Base-by-base conservation (phyloP, 148 eudicot genomes). In the Rhododendron griersonianum region DNA sequence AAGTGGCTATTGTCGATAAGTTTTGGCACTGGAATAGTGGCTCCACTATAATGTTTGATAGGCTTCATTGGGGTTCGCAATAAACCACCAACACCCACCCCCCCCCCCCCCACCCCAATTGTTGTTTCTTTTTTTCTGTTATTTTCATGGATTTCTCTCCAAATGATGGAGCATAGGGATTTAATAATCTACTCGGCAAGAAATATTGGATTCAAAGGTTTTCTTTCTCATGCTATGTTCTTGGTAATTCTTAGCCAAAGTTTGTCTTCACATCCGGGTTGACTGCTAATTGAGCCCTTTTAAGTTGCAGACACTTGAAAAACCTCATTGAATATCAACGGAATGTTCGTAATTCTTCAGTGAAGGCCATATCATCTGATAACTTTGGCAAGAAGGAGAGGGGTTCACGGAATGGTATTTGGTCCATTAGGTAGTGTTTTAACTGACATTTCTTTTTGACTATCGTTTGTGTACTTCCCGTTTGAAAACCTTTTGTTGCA, bases 341-440 rank as follows among this genome's bases (percentile, higher is more conserved):
- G 85, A 86, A 61, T 86, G 89, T 86, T 18, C 83, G 88, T 61
- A 85, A 84, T 84, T 88, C 87, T 75, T 59, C 84, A 33, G 91
- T 86, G 83, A 91, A 91, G 85, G 95, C 96, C 19, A 84, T 89
- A 73, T 88, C 89, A 85, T 85, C 91, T 30, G 91, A 85, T 65
- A 92, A 85, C 44, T 88, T 86, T 85, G 82, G 86, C 35, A 87
- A 90, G 73, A 86, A 86, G n/a, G 87, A 86, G 11, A 74, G 67
- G 55, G 67, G 28, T 82, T 90, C 86, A 7, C 90, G 88, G 39
- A 45, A 57, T n/a, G 93, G 93, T 28, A 7, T 95, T 89, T 96
- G 95, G 98, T 96, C 98, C 10, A 88, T 96, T 85, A 94, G 98
- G 98, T 95, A 82, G 37, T 30, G 85, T n/a, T 80, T 89, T 90